These are phyloP conservation scores for Luzula sylvatica DNA, from an alignment of 176 grass and related monocot species.

Conservation along the genomic window DNA sequence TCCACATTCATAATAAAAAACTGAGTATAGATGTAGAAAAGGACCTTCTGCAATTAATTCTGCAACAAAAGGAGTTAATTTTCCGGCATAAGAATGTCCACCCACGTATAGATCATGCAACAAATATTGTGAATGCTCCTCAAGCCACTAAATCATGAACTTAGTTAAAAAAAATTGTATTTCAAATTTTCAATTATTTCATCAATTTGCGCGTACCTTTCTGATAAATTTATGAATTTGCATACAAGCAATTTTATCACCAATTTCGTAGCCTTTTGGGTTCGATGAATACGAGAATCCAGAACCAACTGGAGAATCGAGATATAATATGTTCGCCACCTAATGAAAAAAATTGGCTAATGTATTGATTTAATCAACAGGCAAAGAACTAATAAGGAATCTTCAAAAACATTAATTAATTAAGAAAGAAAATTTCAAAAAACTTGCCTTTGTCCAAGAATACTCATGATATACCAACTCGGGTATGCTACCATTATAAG, in stretches of 20 bases:
- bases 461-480: conserved; percentile 18
- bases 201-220: not conserved
- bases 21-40: not conserved
- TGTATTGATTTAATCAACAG: not conserved
- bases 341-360: conserved; percentile 12
- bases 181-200: not conserved
- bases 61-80: conserved; percentile 28
- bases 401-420: not conserved
- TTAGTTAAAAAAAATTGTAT: not conserved
- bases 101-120: conserved; percentile 45
- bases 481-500: conserved; percentile 29
- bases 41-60: conserved; percentile 34
- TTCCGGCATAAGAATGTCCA: conserved; percentile 49
- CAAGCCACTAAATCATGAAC: conserved; percentile 32
- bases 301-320: conserved; percentile 51
- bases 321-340: conserved; percentile 39
- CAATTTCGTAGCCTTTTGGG: conserved; percentile 31
- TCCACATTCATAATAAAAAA: no score
- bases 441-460: conserved; percentile 38
- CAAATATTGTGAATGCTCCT: conserved; percentile 26
- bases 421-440: not conserved
- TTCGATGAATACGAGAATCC: conserved; percentile 46
- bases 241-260: conserved; percentile 29
- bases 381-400: not conserved
- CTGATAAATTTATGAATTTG: conserved; percentile 35